Conservation (phyloP, 163 green algal species). For the Scenedesmus sp. region DNA sequence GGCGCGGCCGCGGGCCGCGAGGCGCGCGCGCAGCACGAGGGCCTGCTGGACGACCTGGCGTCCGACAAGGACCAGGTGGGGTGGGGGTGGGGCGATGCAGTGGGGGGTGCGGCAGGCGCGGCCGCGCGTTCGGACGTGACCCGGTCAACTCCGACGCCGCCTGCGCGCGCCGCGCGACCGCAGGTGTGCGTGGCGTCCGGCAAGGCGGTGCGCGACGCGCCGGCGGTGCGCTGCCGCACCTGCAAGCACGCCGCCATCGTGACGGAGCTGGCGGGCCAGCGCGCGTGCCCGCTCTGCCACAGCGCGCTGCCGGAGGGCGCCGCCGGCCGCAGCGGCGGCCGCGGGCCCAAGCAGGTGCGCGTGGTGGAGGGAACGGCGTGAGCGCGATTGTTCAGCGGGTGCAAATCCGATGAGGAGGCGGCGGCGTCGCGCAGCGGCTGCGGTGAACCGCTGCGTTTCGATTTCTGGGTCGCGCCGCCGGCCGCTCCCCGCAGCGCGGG, state of each 20-base stretch:
- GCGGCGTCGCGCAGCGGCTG: too few species aligned
- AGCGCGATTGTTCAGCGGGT: too few species aligned
- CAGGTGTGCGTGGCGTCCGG: conserved; percentile 75
- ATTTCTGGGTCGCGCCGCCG: too few species aligned
- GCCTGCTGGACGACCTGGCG: conserved; percentile 58
- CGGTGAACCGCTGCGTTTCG: too few species aligned
- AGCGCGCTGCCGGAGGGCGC: not conserved
- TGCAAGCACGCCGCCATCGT: conserved; percentile 74
- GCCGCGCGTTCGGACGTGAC: not conserved
- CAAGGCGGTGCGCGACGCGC: conserved; percentile 55
- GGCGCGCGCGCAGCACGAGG: conserved; percentile 20
- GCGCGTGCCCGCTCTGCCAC: conserved; percentile 75
- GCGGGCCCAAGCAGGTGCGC: not conserved
- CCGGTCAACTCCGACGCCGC: not conserved
- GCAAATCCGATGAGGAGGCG: too few species aligned
- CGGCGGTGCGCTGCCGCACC: conserved; percentile 61
- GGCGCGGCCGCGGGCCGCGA: not conserved
- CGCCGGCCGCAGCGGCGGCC: conserved; percentile 1
- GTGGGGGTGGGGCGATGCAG: not conserved
- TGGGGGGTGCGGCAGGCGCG: too few species aligned
- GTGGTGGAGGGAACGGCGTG: too few species aligned
- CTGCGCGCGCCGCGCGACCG: not conserved
- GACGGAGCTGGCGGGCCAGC: conserved; percentile 49
- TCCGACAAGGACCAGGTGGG: conserved; percentile 56
- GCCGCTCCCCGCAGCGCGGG: too few species aligned